Base-by-base conservation (phyloP, 1,139 yeast species). In the Kodamaea sp. region DNA sequence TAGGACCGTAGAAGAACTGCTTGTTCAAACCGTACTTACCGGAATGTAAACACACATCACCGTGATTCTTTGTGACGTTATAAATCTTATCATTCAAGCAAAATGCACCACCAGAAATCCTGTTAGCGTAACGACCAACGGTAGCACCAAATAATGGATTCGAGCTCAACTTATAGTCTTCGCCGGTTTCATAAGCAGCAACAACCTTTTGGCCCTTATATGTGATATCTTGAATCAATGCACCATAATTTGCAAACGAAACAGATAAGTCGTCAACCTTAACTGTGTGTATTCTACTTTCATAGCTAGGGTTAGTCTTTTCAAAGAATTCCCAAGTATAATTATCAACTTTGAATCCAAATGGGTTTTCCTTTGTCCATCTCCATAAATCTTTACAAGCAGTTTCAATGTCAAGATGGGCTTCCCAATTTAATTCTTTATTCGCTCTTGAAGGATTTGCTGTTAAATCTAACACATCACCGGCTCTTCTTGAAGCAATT, bases 301-400 rank as follows among this genome's bases (percentile, higher is more conserved):
- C 46, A 42, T 56, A 62, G 11, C 49, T 54, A 7, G 22, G 7
- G 8, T 42, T 44, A 20, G 50, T 52, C 7, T 51, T 57, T 32
- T 52, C 57, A 42, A 67, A 64, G 10, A 43, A 34, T 23, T 47
- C 45, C 75, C 75, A 71, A 4, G 50, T 40, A 50, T 69, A 70
- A 35, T 57, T 59, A n/a, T 62, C 63, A 30, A 58, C 44, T 22
- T 63, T 58, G 53, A 78, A 84, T 6, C 92, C 92, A 50, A 58
- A 70, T 6, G 92, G 92, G 55, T 84, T 81, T 53, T 72, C 68
- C 10, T 75, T 69, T 24, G 88, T 79, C 94, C 95, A 85, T 40
- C 70, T 75, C 94, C 94, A 85, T 48, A 84, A 67, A 58, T 84
- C 92, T 32, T 58, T 62, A 58, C 94, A 84, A 8, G 94, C 88